Evolutionary conservation across 1,284 basidiomycete genomes (phyloP).

Genomic region (Fomitopsis schrenkii): DNA sequence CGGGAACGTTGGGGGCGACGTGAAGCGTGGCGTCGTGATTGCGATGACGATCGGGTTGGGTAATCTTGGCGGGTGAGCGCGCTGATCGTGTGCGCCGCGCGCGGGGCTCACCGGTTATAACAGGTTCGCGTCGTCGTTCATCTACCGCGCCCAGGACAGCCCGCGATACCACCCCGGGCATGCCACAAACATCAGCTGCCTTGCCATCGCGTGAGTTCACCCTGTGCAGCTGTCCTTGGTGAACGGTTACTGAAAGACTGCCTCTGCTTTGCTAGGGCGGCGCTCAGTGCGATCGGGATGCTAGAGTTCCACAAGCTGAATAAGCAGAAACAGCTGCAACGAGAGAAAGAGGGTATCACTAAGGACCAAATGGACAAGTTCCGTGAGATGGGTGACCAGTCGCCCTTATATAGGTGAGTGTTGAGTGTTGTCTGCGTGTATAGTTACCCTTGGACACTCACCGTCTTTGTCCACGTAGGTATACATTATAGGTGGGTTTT

Average conservation of each 20-base stretch:
- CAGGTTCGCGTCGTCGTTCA: slow-evolving; percentile 5
- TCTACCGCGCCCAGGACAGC: slow-evolving; percentile 4
- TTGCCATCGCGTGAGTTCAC: background rate
- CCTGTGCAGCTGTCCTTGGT: background rate
- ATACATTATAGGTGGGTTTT: no score
- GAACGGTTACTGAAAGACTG: no score
- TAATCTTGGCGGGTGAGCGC: slow-evolving; percentile 45
- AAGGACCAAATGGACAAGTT: background rate
- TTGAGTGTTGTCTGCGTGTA: background rate
- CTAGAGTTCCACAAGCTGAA: background rate
- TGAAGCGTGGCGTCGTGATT: slow-evolving; percentile 60
- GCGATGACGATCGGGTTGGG: slow-evolving; percentile 67
- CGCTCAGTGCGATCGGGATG: background rate
- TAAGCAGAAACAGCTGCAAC: background rate
- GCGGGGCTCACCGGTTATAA: background rate
- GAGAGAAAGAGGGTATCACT: background rate
- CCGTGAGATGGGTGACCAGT: slow-evolving; percentile 1
- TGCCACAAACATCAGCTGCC: slow-evolving; percentile 1
- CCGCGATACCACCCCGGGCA: slow-evolving; percentile 3
- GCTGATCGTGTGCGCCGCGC: background rate
- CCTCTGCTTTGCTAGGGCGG: background rate
- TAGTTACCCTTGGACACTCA: no score
- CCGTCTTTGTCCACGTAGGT: no score
- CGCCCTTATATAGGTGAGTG: background rate
- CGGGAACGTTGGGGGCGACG: slow-evolving; percentile 66